Evolutionary conservation across 2,329 filamentous ascomycete genomes (phyloP).

Genomic region (Alternaria sp.): DNA sequence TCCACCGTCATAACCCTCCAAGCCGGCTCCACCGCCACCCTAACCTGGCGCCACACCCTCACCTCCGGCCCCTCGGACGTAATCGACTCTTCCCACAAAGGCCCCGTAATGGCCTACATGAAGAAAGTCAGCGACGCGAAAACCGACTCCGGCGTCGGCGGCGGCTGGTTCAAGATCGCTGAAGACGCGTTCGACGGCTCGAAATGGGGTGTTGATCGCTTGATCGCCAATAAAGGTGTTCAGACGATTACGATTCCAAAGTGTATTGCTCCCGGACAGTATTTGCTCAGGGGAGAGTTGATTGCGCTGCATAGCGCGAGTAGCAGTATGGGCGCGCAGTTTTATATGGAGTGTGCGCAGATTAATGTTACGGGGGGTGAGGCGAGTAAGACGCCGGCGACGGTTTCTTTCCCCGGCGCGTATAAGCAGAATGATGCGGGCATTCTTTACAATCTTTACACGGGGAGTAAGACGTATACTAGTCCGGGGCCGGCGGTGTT

Average conservation of each 20-base stretch:
- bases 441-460: constrained; percentile 41
- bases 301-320: constrained; percentile 52
- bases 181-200: constrained; percentile 47
- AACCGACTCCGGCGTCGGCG: constrained; percentile 35
- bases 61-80: constrained; percentile 56
- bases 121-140: constrained; percentile 62
- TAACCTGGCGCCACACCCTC: constrained; percentile 66
- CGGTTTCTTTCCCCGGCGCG: constrained; percentile 42
- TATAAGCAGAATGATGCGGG: constrained; percentile 39
- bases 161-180: constrained; percentile 25
- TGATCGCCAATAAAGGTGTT: constrained; percentile 51
- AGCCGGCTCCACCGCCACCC: constrained; percentile 58
- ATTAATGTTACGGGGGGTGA: constrained; percentile 39
- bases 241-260: constrained; percentile 48
- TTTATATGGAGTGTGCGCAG: constrained; percentile 51
- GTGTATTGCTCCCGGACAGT: constrained; percentile 48
- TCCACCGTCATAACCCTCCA: constrained; percentile 48
- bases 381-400: constrained; percentile 33
- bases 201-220: constrained; percentile 44
- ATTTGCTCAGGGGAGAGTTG: constrained; percentile 52
- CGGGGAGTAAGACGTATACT: constrained; percentile 49
- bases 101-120: constrained; percentile 63
- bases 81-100: constrained; percentile 63
- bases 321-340: constrained; percentile 47
- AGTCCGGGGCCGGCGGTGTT: constrained; percentile 59